Evolutionary conservation across 1,284 basidiomycete genomes (phyloP), one percentile per base, ranked within the genome.

Genomic region (Leccinum fallax): DNA sequence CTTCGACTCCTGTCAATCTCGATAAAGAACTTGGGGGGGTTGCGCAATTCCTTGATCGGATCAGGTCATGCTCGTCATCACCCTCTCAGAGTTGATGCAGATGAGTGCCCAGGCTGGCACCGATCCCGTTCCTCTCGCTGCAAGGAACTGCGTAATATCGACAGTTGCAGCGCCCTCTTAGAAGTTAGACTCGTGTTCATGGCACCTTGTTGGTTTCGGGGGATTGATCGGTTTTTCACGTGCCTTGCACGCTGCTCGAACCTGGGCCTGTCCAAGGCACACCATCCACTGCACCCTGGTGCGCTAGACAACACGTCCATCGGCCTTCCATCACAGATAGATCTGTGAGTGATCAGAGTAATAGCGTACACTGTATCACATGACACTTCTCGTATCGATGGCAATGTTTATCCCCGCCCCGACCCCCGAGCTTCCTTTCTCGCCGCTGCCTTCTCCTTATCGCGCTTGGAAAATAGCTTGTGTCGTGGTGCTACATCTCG

Each of bases 401-500:
- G 28, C 26, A 49, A 26, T 48, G 34, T 57, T 75, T 75, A 67
- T 76, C 74, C 28, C 75, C 79, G 53, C 79, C 67, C 74, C 63
- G 67, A 67, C 66, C 65, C 65, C 65, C 74, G 74, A 60, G 76
- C 80, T 65, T 85, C 86, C 74, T 87, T 89, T 68, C 83, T 80
- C 60, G 85, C 85, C 34, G 74, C 70, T 30, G 79, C 84, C 66
- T 83, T 81, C 24, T 89, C 86, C 76, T 87, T 88, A 65, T 93
- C 91, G 49, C 92, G 85, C 76, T 92, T 93, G 61, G 86, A 82
- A 76, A 95, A 95, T 56, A 95, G 76, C 77, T 92, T 92, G 81
- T 94, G 88, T 61, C 92, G 84, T 54, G 77, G 73, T 19, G 83
- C 80, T 8, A 78, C 80, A 61, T 91, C 89, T 64, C 88, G 84